Base-by-base conservation (phyloP, 2,329 filamentous ascomycete genomes). In the Fusarium acutatum region DNA sequence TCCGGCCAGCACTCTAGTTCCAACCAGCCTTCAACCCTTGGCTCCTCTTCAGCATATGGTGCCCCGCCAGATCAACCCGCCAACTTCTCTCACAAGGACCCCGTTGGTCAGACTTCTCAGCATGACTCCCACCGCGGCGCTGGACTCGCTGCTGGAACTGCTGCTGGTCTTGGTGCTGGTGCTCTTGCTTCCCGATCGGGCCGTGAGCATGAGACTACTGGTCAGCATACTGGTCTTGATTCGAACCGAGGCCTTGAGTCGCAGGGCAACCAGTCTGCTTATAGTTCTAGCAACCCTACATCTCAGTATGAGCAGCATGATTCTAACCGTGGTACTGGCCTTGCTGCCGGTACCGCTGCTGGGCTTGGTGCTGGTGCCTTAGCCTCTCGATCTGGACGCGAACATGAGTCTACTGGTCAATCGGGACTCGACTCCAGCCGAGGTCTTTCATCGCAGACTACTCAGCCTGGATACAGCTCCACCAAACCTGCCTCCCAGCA, bases 21-120 rank as follows among this genome's bases (percentile, higher is more conserved):
- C 2, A 41, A 28, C 17, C 62, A 49, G 13, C 38, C 44, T 46
- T 47, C 52, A 1, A 30, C 22, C 5, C 24, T 58, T 1, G 44
- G 35, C 7, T 22, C 20, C 0, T 20, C 14, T 3, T n/a, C 40
- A 28, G n/a, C 47, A 20, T 60, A 67, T 4, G 37, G 49, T 15
- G n/a, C 64, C 0, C 44, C 53, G 28, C 32, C 40, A 4, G 38
- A 28, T 0, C 47, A 68, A 9, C 17, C 64, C 1, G 41, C 64
- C 26, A 68, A 68, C 63, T 68, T 26, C 9, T 68, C 65, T 11
- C 65, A 68, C 41, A 68, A 62, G 2, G 65, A 62, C 1, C 54
- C 65, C 0, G 26, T 35, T 7, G 64, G 26, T 7, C 65, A 68
- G 11, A 52, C n/a, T 20, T 22, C 68, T 0, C 63, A 68, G 26